These are phyloP conservation scores for Lachnellula hyalina DNA, from an alignment of 2,329 filamentous ascomycete genomes.

Conservation along the genomic window DNA sequence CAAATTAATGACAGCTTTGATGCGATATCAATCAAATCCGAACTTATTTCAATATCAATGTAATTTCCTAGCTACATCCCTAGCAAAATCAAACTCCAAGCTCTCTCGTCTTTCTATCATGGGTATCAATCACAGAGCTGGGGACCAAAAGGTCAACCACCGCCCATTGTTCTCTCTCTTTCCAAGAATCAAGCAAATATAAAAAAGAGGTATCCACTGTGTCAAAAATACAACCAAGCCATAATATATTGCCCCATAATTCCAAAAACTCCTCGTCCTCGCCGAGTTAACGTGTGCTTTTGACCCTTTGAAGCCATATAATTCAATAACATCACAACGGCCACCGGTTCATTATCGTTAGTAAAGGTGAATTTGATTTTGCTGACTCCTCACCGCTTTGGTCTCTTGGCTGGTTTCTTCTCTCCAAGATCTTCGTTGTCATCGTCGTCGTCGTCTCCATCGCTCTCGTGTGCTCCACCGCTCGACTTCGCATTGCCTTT, in stretches of 20 bases:
- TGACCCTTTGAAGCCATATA: background rate
- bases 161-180: no score
- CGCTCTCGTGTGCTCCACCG: constrained; percentile 32
- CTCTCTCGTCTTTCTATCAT: background rate
- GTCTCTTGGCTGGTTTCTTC: constrained; percentile 10
- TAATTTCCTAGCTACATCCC: background rate
- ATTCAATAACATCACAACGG: background rate
- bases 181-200: no score
- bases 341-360: constrained; percentile 1
- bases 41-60: background rate
- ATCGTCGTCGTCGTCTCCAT: constrained; percentile 22
- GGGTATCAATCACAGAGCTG: background rate
- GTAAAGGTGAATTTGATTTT: background rate
- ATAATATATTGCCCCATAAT: background rate
- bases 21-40: no score
- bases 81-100: background rate
- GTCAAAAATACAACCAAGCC: background rate
- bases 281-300: background rate
- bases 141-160: background rate
- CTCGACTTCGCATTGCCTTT: constrained; percentile 67
- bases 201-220: no score
- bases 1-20: no score
- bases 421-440: constrained; percentile 18
- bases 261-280: background rate
- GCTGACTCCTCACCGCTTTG: constrained; percentile 8